Base-by-base conservation (phyloP, 805 yeast genomes). In the Pichia membranifaciens region DNA sequence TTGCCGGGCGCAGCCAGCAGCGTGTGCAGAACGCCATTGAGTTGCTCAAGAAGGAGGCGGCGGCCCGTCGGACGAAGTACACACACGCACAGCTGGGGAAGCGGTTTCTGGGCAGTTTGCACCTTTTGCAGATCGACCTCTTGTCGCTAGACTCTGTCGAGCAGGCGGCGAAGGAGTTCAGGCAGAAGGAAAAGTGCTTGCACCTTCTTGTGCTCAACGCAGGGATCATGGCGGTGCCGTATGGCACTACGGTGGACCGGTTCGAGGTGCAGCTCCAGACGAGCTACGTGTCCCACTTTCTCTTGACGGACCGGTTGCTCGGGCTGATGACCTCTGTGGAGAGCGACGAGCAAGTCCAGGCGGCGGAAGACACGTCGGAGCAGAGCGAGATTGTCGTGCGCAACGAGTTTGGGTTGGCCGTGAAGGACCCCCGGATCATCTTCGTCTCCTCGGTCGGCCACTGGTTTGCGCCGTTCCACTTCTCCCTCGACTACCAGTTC, bases 221-320 rank as follows among this genome's bases (percentile, higher is more conserved):
- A 1, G 93, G 95, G 2, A 78, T 83, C 5, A 82, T 84, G 80
- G 89, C 84, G 15, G 69, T 81, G n/a, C 91, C 95, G 0, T 80
- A 69, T 60, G 69, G 75, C 18, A 54, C 71, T 29, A 84, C 96
- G 0, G 48, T 39, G 15, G 72, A 69, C 32, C 88, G 84, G 55
- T 85, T 84, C 60, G 96, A 88, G 61, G 72, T 84, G 15, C 95
- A 87, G 58, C 66, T 86, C 49, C 95, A 86, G 58, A 81, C 89
- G 1, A 85, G 86, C 59, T 87, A 81, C 60, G 66, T 87, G 12
- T 76, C 93, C 0, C 95, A 86, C 46, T 85, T 85, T 53, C 66
- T 87, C 17, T 68, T 87, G 33, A 80, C 91, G 1, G 75, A 82
- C 51, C 66, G 75, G 46, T 61, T 87, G 18, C 51, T 85, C 7